Evolutionary conservation across 148 eudicot species (phyloP).

Genomic region (Cornus kousa): DNA sequence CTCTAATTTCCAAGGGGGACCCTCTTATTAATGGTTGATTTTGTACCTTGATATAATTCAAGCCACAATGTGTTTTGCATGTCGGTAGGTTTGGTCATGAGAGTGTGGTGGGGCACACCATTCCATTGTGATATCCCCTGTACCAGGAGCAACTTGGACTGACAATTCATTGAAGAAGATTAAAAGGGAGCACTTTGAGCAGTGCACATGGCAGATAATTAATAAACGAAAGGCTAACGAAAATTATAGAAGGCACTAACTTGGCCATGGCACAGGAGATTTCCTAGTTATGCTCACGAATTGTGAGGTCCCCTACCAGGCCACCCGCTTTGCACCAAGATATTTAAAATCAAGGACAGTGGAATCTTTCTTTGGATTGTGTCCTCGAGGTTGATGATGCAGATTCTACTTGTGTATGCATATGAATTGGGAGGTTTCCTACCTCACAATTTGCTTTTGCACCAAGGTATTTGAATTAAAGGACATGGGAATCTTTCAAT

Average conservation of each 20-base stretch:
- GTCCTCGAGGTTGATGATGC: neutral
- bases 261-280: neutral
- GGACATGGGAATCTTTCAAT: neutral
- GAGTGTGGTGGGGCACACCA: neutral
- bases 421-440: constrained; percentile 1
- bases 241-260: neutral
- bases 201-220: constrained; percentile 13
- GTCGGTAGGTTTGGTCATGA: neutral
- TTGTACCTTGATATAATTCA: neutral
- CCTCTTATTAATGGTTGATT: neutral
- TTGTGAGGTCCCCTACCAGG: neutral
- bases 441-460: neutral
- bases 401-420: neutral
- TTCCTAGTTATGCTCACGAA: constrained; percentile 7
- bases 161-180: neutral
- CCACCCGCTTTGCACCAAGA: neutral
- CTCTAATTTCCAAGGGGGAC: neutral
- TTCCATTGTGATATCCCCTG: constrained; percentile 5
- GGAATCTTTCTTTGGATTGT: neutral
- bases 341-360: neutral
- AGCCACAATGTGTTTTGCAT: neutral
- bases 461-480: neutral
- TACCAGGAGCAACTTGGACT: constrained; percentile 14
- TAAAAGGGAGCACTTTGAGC: neutral
- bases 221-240: neutral